These are phyloP conservation scores for Colletotrichum ledebouriae DNA, from an alignment of 2,329 filamentous ascomycete genomes.

Conservation along the genomic window DNA sequence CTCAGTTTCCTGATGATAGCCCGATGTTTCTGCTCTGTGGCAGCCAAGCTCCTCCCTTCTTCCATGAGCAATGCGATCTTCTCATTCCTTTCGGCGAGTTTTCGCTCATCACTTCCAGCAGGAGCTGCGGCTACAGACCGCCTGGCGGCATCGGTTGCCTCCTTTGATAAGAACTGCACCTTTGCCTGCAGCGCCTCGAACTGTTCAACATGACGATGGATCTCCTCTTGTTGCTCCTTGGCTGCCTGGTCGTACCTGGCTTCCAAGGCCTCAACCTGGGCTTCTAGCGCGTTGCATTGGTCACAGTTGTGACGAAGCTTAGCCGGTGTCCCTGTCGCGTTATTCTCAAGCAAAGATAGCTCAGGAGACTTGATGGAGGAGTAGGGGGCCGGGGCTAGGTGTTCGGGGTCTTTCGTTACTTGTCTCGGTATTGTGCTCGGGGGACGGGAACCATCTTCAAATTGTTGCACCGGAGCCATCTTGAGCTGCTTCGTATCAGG, in stretches of 20 bases:
- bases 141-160: constrained; percentile 81
- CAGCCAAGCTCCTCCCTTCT: constrained; percentile 90
- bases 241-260: constrained; percentile 4
- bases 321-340: background rate
- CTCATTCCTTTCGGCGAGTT: constrained; percentile 89
- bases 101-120: constrained; percentile 78
- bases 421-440: too few species aligned
- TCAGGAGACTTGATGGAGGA: background rate
- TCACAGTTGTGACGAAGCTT: constrained; percentile 15
- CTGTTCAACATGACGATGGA: constrained; percentile 85
- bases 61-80: constrained; percentile 91
- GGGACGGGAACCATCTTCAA: too few species aligned
- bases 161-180: constrained; percentile 86
- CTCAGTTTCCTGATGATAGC: constrained; percentile 86
- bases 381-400: too few species aligned
- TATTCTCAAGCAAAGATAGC: background rate
- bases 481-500: too few species aligned
- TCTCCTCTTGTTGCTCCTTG: constrained; percentile 73
- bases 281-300: constrained; percentile 20
- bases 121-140: constrained; percentile 73
- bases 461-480: too few species aligned
- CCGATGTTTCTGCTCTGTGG: constrained; percentile 87
- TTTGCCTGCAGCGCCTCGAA: constrained; percentile 95
- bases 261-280: constrained; percentile 31
- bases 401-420: too few species aligned